Percentiles rank a stretch among this genome's conserved stretches.
Conservation (phyloP, 345 rosid genomes). For the Atalantia buxifolia region DNA sequence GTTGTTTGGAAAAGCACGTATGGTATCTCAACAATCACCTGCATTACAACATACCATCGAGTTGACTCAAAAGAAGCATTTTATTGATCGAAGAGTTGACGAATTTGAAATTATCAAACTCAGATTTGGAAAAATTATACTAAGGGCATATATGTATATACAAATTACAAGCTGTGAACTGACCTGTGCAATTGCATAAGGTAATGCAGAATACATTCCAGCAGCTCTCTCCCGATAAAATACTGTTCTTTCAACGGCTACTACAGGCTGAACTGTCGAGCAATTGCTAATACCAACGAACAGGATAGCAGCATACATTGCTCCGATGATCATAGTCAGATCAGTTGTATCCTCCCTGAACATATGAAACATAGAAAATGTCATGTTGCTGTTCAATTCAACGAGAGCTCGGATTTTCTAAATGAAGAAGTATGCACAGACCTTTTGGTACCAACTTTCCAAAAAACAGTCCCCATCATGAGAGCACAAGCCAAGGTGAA, state of each 20-base stretch:
- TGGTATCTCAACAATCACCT: slow-evolving; percentile 73
- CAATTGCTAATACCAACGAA: slow-evolving; percentile 71
- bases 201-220: slow-evolving; percentile 65
- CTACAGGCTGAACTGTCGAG: slow-evolving; percentile 59
- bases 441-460: slow-evolving; percentile 61
- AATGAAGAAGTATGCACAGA: slow-evolving; percentile 9
- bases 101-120: no score
- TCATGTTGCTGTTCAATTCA: no score
- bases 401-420: background rate
- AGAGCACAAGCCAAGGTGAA: slow-evolving; percentile 50
- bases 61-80: no score
- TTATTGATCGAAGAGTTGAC: no score
- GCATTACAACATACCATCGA: slow-evolving; percentile 15
- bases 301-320: slow-evolving; percentile 61
- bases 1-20: slow-evolving; percentile 62
- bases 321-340: slow-evolving; percentile 61
- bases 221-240: slow-evolving; percentile 77
- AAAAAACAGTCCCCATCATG: slow-evolving; percentile 57
- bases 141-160: no score
- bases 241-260: slow-evolving; percentile 65
- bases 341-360: slow-evolving; percentile 42
- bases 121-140: no score
- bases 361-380: background rate
- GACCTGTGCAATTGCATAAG: slow-evolving; percentile 68
- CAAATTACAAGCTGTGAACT: background rate